Base-by-base conservation (phyloP, 176 grass and related monocot genomes). In the Oryza glumipatula region DNA sequence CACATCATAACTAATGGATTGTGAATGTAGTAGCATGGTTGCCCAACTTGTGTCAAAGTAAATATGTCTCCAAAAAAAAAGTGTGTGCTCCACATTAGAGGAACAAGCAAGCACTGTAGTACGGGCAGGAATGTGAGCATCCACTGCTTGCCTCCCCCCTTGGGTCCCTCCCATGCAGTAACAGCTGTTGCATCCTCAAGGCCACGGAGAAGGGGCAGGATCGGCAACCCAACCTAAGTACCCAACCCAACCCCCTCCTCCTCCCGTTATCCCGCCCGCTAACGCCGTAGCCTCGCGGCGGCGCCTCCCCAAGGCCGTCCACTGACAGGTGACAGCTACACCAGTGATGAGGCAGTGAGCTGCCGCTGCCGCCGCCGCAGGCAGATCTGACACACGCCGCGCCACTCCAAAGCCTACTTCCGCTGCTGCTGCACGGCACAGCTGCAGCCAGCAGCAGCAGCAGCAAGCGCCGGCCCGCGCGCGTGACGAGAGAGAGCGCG, bases 331-430 rank as follows among this genome's bases (percentile, higher is more conserved):
- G 19, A 8, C 56, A n/a, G 51, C 51, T 49, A 14, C 47, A 3
- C 47, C 19, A 58, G 54, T 58, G 47, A 49, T 15, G 49, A 58
- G 19, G 17, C 21, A 60, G 19, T 22, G 19, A n/a, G 30, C 44
- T 8, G 11, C 64, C 64, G 65, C 65, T 10, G 65, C 58, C 58
- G 60, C 17, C 63, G 64, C 77, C 80, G 51, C 36, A 72, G 35
- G 65, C 79, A 82, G 68, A 71, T 82, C 80, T 82, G 80, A 72
- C 77, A 48, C 28, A 24, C 76, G 9, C 67, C 7, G 67, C 28
- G 45, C 24, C 65, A 15, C 6, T 5, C 28, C 33, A 80, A 70
- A 51, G 78, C 46, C 79, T 69, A 44, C 9, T 44, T 0, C 43
- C 11, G 28, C 47, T 56, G 28, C 74, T 4, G 16, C 48, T 6